Evolutionary conservation across 306 rosid genomes (phyloP).

Genomic region (Argentina anserina): DNA sequence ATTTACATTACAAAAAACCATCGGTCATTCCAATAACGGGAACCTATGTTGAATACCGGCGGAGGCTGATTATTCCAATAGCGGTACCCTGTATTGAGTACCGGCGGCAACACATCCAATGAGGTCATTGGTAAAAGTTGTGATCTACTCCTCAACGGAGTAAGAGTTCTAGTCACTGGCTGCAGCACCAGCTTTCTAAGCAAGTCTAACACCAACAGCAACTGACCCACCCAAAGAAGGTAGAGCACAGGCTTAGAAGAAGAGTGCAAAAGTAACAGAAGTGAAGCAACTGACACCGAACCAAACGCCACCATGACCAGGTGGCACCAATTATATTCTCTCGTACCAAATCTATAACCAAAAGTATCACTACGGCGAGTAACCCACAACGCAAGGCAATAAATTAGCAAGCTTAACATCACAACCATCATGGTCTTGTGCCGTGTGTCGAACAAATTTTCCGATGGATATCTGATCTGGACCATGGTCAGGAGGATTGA

Average conservation of each 20-base stretch:
- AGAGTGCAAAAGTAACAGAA: not conserved
- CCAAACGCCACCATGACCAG: not conserved
- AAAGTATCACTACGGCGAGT: not conserved
- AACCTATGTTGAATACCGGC: not conserved
- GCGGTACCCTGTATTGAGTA: not conserved
- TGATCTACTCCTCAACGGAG: not conserved
- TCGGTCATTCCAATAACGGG: not conserved
- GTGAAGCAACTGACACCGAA: not conserved
- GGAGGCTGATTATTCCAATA: not conserved
- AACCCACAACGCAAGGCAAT: not conserved
- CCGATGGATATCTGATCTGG: not conserved
- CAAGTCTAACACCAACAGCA: not conserved
- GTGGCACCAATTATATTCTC: not conserved
- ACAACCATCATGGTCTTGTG: not conserved
- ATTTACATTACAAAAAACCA: not conserved
- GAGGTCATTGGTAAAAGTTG: not conserved
- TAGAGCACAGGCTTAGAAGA: not conserved
- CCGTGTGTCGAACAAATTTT: not conserved
- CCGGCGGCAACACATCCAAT: not conserved
- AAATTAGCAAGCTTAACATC: not conserved
- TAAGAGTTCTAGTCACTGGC: not conserved
- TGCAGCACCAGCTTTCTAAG: not conserved
- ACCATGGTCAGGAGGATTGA: not conserved
- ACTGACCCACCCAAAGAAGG: not conserved
- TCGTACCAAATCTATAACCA: not conserved